These are phyloP conservation scores for Kingdonia uniflora DNA, from an alignment of 164 flowering plant species.

Conservation along the genomic window DNA sequence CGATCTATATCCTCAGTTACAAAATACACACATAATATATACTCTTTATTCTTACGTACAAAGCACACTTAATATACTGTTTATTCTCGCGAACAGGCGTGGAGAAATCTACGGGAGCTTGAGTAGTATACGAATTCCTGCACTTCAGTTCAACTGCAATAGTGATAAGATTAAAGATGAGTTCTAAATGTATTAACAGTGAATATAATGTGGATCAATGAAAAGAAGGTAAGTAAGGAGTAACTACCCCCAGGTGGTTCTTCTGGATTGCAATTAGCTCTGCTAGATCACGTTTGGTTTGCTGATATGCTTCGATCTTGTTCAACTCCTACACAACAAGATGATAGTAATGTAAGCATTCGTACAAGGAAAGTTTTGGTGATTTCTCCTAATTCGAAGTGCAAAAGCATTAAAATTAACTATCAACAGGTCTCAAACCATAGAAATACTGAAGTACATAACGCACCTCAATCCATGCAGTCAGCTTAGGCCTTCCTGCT, in stretches of 20 bases:
- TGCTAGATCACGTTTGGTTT: slow-evolving; percentile 44
- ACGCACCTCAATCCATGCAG: slow-evolving; percentile 64
- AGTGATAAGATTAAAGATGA: too few species aligned
- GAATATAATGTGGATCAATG: too few species aligned
- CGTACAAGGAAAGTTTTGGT: background rate
- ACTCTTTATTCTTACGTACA: too few species aligned
- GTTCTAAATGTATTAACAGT: too few species aligned
- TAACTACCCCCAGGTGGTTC: slow-evolving; percentile 31
- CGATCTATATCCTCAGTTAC: too few species aligned
- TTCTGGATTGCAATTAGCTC: slow-evolving; percentile 40
- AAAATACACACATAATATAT: background rate
- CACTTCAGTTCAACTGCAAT: slow-evolving; percentile 6
- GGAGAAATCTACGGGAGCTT: background rate
- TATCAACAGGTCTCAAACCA: background rate
- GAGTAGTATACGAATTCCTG: background rate
- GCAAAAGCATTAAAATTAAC: too few species aligned
- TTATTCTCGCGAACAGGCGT: too few species aligned
- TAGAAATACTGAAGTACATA: background rate
- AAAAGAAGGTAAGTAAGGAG: too few species aligned
- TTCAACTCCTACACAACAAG: slow-evolving; percentile 46
- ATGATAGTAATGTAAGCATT: background rate
- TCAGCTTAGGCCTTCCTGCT: slow-evolving; percentile 58
- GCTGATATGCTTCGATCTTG: slow-evolving; percentile 49
- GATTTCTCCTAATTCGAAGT: too few species aligned
- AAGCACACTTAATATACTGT: too few species aligned